Evolutionary conservation across 345 rosid genomes (phyloP).

Genomic region (Bruguiera sexangula): DNA sequence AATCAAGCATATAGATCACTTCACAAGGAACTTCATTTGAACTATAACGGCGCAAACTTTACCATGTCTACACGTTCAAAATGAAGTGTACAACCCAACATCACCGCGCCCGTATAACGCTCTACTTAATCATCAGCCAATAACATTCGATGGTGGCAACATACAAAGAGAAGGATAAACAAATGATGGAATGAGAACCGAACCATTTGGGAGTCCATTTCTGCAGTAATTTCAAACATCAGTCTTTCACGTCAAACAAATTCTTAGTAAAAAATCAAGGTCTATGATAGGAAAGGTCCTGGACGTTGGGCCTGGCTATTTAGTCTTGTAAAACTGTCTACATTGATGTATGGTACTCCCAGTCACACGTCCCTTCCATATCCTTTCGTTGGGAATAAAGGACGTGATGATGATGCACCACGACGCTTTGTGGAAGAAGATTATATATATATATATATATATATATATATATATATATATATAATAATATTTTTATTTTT

Average conservation of each 20-base stretch:
- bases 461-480: too few species aligned
- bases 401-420: too few species aligned
- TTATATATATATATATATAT: too few species aligned
- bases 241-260: conserved; percentile 37
- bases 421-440: too few species aligned
- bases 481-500: too few species aligned
- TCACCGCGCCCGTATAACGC: conserved; percentile 46
- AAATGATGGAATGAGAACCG: conserved; percentile 10
- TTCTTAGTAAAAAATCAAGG: too few species aligned
- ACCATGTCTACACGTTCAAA: too few species aligned
- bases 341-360: conserved; percentile 87
- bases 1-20: background rate
- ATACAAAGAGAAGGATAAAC: conserved; percentile 1
- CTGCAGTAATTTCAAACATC: conserved; percentile 79
- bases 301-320: too few species aligned
- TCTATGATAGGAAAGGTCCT: too few species aligned
- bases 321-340: conserved; percentile 49
- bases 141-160: background rate
- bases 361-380: conserved; percentile 57
- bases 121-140: conserved; percentile 2
- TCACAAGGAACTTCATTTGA: too few species aligned
- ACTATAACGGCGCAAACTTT: too few species aligned
- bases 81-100: conserved; percentile 25
- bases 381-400: too few species aligned
- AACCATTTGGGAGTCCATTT: conserved; percentile 80